Evolutionary conservation across 139 green algal genomes (phyloP), one percentile per base, ranked within the genome.

Genomic region (Spirogloea muscicola): DNA sequence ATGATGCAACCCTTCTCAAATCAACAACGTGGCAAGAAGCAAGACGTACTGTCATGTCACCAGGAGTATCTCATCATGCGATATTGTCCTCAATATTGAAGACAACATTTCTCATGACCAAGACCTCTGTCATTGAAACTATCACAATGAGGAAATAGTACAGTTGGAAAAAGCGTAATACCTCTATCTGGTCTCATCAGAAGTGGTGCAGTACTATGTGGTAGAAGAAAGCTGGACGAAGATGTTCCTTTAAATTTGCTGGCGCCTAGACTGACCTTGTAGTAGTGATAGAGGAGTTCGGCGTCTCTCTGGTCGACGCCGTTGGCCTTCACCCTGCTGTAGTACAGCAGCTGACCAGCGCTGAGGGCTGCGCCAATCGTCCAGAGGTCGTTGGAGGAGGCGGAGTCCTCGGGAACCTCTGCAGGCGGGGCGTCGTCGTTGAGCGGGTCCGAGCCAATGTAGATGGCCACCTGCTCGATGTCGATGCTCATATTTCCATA

Each of bases 281-380:
- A 72, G 10, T 63, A 81, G 29, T 96, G 74, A 3, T 84, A 86
- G 71, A 91, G 46, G 73, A 97, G 82, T 61, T 96, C 91, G 34
- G 91, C 92, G 4, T 96, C 90, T 10, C 91, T 82, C 84, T 97
- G 92, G 39, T 61, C 58, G 33, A 95, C 65, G 38, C 44, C 58
- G 25, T 44, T 42, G 25, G 25, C 52, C 43, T 67, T 67, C 21
- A 39, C 36, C 3, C 65, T 44, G 21, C 29, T 9, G 27, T 34
- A 29, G 25, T 64, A 74, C 41, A 74, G n/a, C n/a, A n/a, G n/a
- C n/a, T n/a, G n/a, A n/a, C n/a, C n/a, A n/a, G n/a, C n/a, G n/a
- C n/a, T n/a, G n/a, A n/a, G n/a, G n/a, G n/a, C n/a, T n/a, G n/a
- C n/a, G n/a, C n/a, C n/a, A n/a, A n/a, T n/a, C n/a, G n/a, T n/a